These are phyloP conservation scores for Blastobotrys peoriensis DNA, from an alignment of 805 yeast genomes.

Conservation along the genomic window DNA sequence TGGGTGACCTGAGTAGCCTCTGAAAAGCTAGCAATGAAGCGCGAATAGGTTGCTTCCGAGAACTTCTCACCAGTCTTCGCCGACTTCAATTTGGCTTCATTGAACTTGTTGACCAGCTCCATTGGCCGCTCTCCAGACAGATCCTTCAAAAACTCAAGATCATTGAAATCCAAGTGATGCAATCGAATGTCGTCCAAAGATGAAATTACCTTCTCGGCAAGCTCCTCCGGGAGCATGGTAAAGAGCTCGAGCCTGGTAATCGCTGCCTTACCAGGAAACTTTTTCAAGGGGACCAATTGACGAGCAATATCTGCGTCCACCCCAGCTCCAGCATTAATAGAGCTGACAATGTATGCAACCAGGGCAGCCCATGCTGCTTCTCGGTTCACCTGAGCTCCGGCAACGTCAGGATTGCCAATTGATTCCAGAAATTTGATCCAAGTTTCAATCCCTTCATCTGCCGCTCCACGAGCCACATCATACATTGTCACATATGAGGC, in stretches of 20 bases:
- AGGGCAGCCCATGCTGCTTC: conserved; percentile 30
- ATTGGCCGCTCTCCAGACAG: conserved; percentile 21
- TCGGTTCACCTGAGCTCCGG: conserved; percentile 19
- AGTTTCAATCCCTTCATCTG: conserved; percentile 25
- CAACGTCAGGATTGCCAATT: conserved; percentile 15
- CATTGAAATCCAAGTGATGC: conserved; percentile 16
- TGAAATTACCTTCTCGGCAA: conserved; percentile 9
- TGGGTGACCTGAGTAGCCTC: conserved; percentile 22
- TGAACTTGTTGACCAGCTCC: conserved; percentile 22
- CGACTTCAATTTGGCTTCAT: conserved; percentile 19
- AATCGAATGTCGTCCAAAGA: conserved; percentile 18
- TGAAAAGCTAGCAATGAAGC: conserved; percentile 27
- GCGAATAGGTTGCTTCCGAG: conserved; percentile 25
- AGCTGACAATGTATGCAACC: conserved; percentile 27
- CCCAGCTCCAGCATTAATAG: conserved; percentile 10
- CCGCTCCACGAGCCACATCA: conserved; percentile 20
- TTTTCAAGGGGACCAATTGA: conserved; percentile 9
- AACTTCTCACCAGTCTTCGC: conserved; percentile 12
- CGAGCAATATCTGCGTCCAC: conserved; percentile 23
- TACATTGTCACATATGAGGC: conserved; percentile 21
- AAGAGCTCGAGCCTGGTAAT: conserved; percentile 11
- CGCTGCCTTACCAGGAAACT: conserved; percentile 20
- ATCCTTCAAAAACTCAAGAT: conserved; percentile 17
- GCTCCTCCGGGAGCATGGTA: conserved; percentile 6
- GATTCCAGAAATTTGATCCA: conserved; percentile 31